A percentile compares a stretch with the other conserved stretches of the same genome.
These are phyloP conservation scores for Tylopilus rubrobrunneus DNA, from an alignment of 768 basidiomycete genomes.

Conservation along the genomic window DNA sequence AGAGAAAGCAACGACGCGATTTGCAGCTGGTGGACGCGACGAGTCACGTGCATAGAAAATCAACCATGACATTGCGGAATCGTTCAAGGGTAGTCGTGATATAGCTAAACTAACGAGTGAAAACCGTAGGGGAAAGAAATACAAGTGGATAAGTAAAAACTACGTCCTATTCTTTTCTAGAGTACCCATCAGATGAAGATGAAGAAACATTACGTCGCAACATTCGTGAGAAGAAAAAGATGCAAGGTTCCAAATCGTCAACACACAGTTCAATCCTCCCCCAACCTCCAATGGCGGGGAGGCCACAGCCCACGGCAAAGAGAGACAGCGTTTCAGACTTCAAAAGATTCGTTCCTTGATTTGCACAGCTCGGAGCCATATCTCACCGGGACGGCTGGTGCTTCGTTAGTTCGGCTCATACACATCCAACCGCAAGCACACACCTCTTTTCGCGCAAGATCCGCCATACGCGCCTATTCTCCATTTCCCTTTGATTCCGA, in stretches of 20 bases:
- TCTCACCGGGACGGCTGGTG: slow-evolving; percentile 23
- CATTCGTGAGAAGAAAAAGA: slow-evolving; percentile 6
- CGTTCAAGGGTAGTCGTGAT: slow-evolving; percentile 2
- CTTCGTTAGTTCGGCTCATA: slow-evolving; percentile 1
- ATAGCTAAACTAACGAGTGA: slow-evolving; percentile 12
- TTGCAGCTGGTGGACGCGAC: slow-evolving; percentile 10
- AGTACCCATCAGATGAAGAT: slow-evolving; percentile 4
- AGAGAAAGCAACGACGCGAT: not conserved
- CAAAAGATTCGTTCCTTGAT: slow-evolving; percentile 59
- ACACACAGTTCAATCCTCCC: not conserved
- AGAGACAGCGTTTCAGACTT: slow-evolving; percentile 6
- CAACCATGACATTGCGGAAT: slow-evolving; percentile 13
- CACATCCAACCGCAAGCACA: slow-evolving; percentile 13
- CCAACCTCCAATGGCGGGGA: not conserved
- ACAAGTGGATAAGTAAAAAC: slow-evolving; percentile 18
- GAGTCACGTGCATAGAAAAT: slow-evolving; percentile 27
- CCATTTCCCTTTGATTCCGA: slow-evolving; percentile 37
- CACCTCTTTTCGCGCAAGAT: slow-evolving; percentile 80
- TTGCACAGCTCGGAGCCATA: slow-evolving; percentile 48
- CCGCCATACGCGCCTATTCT: slow-evolving; percentile 57
- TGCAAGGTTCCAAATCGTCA: slow-evolving; percentile 4
- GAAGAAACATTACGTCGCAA: slow-evolving; percentile 2
- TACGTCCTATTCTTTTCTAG: slow-evolving; percentile 15
- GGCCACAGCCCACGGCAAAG: not conserved
- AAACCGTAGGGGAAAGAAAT: slow-evolving; percentile 9